Base-by-base conservation (phyloP, 768 basidiomycete species). In the Tremella fuciformis region DNA sequence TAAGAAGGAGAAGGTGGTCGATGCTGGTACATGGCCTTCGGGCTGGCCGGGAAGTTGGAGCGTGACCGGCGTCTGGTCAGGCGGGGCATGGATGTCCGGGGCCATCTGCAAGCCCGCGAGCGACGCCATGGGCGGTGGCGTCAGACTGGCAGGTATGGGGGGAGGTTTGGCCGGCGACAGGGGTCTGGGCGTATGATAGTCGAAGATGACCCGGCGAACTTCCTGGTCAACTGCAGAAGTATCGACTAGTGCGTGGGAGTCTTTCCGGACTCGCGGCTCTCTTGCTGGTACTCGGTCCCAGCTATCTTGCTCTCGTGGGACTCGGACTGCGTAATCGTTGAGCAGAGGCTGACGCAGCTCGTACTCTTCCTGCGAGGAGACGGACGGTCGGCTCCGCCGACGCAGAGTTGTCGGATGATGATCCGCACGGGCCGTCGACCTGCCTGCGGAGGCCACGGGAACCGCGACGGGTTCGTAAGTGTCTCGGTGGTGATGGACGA, bases 191-290 rank as follows among this genome's bases (percentile, higher is more conserved):
- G 56, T 44, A 16, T 9, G 29, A 34, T 34, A 34, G 29, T 57
- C 62, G 34, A 70, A 70, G 49, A 70, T 64, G 54, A 70, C 60
- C 48, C 64, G 59, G 24, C 62, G 56, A 6, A 69, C 51, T 41
- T 69, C 67, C 9, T 53, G 49, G 29, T 64, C 67, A 18, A 62
- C 53, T 1, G 52, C 9, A 24, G 48, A 50, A 15, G 26, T 21
- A 25, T 50, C 48, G 48, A 50, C 26, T 13, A 50, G 48, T 6
- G n/a, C 6, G 15, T 46, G 42, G 8, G 21, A 21, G 7, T 50
- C 48, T 26, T 8, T 15, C 9, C 15, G 18, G 21, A 18, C 48
- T 22, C n/a, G n/a, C 3, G 34, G 8, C 13, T 39, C 51, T 6
- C 6, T 6, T 34, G 6, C 29, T 34, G 29, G 29, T 34, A 6